Conservation (phyloP, 2,329 filamentous ascomycete genomes). For the Aspergillus sp. region DNA sequence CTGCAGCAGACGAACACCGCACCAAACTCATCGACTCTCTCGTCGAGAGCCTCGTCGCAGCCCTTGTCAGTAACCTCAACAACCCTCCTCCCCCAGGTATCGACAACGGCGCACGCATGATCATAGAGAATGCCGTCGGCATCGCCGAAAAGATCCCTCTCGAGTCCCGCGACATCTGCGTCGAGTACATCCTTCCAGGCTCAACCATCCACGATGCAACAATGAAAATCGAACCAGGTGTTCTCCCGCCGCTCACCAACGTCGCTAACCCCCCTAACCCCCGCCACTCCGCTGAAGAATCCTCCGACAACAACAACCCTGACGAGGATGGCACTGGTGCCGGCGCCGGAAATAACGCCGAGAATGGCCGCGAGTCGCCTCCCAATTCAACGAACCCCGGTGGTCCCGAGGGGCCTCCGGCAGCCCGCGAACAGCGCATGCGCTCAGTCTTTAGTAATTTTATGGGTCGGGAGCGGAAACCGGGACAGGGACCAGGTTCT, state of each 20-base stretch:
- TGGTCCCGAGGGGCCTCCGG: background rate
- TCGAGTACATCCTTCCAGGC: conserved; percentile 81
- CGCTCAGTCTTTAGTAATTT: conserved; percentile 34
- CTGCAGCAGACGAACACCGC: conserved; percentile 66
- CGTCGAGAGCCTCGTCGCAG: conserved; percentile 66
- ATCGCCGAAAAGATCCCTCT: conserved; percentile 84
- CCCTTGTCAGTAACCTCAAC: conserved; percentile 70
- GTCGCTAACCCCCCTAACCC: conserved; percentile 16
- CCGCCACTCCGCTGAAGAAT: conserved; percentile 20
- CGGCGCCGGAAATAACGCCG: background rate
- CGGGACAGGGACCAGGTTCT: background rate
- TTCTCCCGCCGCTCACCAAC: conserved; percentile 57
- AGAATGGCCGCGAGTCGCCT: background rate
- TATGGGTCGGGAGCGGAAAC: conserved; percentile 6
- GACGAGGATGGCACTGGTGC: background rate
- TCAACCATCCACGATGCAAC: conserved; percentile 66
- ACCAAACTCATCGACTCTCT: conserved; percentile 68
- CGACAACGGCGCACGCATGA: conserved; percentile 87
- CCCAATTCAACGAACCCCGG: background rate
- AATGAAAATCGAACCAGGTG: conserved; percentile 77
- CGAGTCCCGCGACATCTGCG: conserved; percentile 85
- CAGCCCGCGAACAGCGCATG: conserved; percentile 30
- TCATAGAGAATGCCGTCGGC: conserved; percentile 84
- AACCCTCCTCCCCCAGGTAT: conserved; percentile 77
- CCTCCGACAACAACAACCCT: conserved; percentile 6